Conservation (phyloP, 2,329 filamentous ascomycete genomes). For the Cytospora leucostoma region DNA sequence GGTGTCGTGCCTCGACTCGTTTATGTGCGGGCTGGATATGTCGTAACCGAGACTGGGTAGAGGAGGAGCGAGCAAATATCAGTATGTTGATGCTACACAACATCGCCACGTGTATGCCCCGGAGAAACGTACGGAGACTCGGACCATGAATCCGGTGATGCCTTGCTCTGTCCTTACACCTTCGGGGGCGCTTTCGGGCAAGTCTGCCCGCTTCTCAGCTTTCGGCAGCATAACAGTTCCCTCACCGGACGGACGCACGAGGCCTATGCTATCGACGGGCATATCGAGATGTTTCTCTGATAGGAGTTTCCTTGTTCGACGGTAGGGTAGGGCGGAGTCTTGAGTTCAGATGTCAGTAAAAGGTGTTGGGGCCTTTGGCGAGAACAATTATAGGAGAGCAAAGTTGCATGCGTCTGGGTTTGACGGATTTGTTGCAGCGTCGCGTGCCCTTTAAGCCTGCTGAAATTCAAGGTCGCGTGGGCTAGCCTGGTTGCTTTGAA, state of each 20-base stretch:
- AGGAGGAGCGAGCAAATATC: background rate
- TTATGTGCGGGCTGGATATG: background rate
- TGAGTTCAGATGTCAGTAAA: background rate
- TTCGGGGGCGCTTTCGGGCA: background rate
- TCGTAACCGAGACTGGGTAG: constrained; percentile 5
- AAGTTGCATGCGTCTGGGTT: background rate
- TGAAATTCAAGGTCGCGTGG: background rate
- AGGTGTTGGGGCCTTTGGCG: background rate
- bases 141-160: background rate
- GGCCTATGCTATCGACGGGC: background rate
- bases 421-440: background rate
- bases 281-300: background rate
- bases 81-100: background rate
- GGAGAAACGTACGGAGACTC: background rate
- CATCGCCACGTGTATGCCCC: no score
- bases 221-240: background rate
- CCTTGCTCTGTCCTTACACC: background rate
- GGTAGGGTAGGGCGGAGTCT: background rate
- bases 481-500: background rate
- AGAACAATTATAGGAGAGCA: background rate
- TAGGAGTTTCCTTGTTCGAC: background rate
- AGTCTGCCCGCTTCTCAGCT: background rate
- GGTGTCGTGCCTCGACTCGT: background rate
- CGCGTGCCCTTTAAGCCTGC: background rate
- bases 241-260: background rate